Percentiles rank a stretch among this genome's conserved stretches.
These are phyloP conservation scores for Ganoderma lucidum DNA, from an alignment of 1,284 basidiomycete genomes.

Conservation along the genomic window DNA sequence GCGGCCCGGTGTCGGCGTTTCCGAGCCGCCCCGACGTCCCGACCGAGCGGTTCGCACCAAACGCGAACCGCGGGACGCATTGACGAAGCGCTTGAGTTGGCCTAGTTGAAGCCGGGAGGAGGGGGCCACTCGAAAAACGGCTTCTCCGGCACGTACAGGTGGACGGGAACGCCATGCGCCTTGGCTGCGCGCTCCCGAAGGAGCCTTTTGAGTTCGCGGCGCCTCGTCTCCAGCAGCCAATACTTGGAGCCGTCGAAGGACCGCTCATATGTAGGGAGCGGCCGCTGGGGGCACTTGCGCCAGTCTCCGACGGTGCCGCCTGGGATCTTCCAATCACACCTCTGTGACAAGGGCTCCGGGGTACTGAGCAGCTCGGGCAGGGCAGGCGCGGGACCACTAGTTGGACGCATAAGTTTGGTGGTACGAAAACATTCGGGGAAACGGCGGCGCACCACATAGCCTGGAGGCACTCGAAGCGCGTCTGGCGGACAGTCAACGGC, in stretches of 20 bases:
- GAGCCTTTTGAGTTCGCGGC: background rate
- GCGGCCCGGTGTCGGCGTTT: background rate
- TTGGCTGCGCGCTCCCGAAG: background rate
- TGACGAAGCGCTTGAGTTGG: too few relatives aligned
- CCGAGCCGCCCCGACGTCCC: background rate
- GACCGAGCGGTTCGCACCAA: background rate
- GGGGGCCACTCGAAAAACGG: background rate
- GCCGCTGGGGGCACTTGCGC: slow-evolving; percentile 2
- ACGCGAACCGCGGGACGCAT: too few relatives aligned
- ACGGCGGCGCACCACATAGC: slow-evolving; percentile 3
- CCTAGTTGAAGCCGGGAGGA: background rate
- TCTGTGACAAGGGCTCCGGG: background rate
- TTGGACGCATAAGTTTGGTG: background rate
- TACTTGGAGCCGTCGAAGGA: background rate
- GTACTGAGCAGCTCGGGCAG: background rate
- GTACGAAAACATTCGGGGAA: background rate
- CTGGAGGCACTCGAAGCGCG: background rate
- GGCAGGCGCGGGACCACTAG: background rate
- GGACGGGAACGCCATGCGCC: background rate
- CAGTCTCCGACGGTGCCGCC: slow-evolving; percentile 4
- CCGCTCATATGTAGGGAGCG: background rate
- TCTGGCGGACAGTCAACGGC: slow-evolving; percentile 1
- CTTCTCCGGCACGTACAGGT: background rate
- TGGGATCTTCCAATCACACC: background rate
- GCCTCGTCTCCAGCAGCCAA: background rate